phyloP scores from a whole-genome alignment of 1,284 basidiomycete species.

The Porogramme epimiltina region DNA sequence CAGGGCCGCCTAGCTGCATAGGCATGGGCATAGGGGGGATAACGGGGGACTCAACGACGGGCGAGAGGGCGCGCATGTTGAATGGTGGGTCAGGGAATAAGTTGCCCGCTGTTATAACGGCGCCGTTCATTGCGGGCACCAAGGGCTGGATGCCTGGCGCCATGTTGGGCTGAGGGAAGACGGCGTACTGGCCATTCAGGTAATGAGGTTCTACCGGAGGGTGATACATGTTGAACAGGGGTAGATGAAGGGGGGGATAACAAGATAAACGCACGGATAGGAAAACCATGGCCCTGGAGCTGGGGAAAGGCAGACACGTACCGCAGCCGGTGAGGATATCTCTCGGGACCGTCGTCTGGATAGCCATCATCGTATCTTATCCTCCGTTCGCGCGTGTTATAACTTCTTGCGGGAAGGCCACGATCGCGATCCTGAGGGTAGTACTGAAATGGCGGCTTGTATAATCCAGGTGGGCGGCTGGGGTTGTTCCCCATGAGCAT shows the following conservation, averaged over 20 bases:
- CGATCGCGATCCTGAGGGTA: conserved; percentile 6
- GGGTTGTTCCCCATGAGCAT: conserved; percentile 22
- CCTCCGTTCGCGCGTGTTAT: conserved; percentile 3
- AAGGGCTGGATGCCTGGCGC: conserved; percentile 5
- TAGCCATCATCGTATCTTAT: conserved; percentile 7
- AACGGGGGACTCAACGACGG: conserved; percentile 12
- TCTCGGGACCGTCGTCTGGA: neutral
- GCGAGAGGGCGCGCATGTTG: conserved; percentile 17
- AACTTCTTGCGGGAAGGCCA: conserved; percentile 8
- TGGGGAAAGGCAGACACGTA: conserved; percentile 1
- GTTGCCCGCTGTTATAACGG: conserved; percentile 16
- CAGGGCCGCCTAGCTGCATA: neutral
- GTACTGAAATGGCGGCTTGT: conserved; percentile 4
- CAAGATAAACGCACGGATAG: neutral
- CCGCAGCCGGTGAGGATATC: neutral
- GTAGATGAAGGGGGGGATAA: too few relatives aligned
- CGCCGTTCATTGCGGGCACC: conserved; percentile 11
- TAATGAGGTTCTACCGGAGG: conserved; percentile 5
- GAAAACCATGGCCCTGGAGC: neutral
- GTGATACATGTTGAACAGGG: too few relatives aligned
- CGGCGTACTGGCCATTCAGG: neutral
- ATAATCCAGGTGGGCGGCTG: conserved; percentile 10
- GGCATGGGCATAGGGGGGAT: conserved; percentile 15
- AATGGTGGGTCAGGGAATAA: conserved; percentile 14
- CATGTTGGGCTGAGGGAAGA: conserved; percentile 13